phyloP scores from a whole-genome alignment of 2,329 filamentous ascomycete genomes.

The Anthostomella pinea region DNA sequence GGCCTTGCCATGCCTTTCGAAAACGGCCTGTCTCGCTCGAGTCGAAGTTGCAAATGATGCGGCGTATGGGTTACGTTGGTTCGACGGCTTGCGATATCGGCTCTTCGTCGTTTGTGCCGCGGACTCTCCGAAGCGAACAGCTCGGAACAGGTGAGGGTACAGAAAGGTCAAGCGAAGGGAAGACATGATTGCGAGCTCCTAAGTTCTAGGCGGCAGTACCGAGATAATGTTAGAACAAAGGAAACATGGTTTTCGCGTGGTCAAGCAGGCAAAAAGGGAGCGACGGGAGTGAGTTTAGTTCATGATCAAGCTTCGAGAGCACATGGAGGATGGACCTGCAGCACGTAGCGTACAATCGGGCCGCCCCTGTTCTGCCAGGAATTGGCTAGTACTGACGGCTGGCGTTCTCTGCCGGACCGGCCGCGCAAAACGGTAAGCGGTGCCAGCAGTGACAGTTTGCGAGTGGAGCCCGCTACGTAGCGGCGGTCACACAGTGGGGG shows the following conservation, averaged over 20 bases:
- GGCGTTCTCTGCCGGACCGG: too few relatives aligned
- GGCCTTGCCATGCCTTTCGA: constrained; percentile 59
- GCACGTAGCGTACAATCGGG: too few relatives aligned
- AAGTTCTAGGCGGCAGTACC: constrained; percentile 4
- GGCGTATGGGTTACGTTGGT: constrained; percentile 25
- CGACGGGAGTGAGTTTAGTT: too few relatives aligned
- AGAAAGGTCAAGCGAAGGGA: constrained; percentile 63
- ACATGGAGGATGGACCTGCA: too few relatives aligned
- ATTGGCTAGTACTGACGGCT: too few relatives aligned
- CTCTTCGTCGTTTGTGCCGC: constrained; percentile 42
- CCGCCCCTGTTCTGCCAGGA: too few relatives aligned
- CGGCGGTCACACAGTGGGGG: too few relatives aligned
- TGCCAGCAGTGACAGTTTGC: too few relatives aligned
- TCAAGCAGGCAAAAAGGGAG: too few relatives aligned
- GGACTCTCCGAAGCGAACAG: constrained; percentile 45
- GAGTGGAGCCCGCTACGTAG: too few relatives aligned
- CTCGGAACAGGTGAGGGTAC: constrained; percentile 65
- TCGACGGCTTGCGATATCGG: constrained; percentile 31
- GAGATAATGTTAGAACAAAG: constrained; percentile 6
- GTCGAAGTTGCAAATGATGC: constrained; percentile 38
- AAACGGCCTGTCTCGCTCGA: constrained; percentile 39
- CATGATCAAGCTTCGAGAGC: too few relatives aligned
- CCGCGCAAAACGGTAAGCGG: too few relatives aligned
- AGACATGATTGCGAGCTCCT: constrained; percentile 48
- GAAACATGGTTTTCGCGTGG: constrained; percentile 11